phyloP scores from a whole-genome alignment of 2,329 filamentous ascomycete genomes.

The Trichoderma brevicompactum region DNA sequence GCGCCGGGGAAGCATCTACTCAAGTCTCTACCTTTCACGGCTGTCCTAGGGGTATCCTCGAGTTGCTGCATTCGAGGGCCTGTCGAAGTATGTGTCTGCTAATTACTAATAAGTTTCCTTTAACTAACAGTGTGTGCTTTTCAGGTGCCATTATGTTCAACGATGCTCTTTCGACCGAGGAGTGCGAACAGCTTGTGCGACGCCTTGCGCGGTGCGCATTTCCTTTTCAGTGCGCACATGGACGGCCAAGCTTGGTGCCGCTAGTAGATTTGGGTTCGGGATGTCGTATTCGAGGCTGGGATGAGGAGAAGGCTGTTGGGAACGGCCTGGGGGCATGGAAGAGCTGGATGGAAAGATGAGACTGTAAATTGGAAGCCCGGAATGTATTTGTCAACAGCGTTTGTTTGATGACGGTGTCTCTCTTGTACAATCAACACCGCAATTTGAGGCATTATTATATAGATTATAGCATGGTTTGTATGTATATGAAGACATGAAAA shows the following conservation, averaged over 20 bases:
- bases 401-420: too few relatives aligned
- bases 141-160: conserved; percentile 82
- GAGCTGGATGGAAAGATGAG: conserved; percentile 32
- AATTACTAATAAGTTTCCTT: background rate
- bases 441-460: background rate
- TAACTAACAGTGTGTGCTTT: background rate
- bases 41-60: conserved; percentile 76
- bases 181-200: conserved; percentile 63
- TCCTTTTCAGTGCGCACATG: conserved; percentile 85
- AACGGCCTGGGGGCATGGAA: conserved; percentile 32
- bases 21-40: conserved; percentile 67
- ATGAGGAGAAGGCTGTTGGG: conserved; percentile 28
- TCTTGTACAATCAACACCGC: too few relatives aligned
- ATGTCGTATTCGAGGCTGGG: conserved; percentile 37
- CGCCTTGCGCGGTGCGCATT: conserved; percentile 67
- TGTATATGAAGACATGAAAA: background rate
- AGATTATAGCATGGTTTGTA: too few relatives aligned
- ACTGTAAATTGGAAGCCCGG: background rate
- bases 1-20: conserved; percentile 5
- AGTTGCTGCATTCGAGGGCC: conserved; percentile 75
- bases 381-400: background rate
- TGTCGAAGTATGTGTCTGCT: conserved; percentile 62
- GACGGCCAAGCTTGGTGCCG: conserved; percentile 68
- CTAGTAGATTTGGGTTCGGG: conserved; percentile 56
- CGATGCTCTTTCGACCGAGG: conserved; percentile 60